Evolutionary conservation across 495 filamentous ascomycete species (phyloP), one percentile per base, ranked within the genome.

Genomic region (Penicillium paradoxum): DNA sequence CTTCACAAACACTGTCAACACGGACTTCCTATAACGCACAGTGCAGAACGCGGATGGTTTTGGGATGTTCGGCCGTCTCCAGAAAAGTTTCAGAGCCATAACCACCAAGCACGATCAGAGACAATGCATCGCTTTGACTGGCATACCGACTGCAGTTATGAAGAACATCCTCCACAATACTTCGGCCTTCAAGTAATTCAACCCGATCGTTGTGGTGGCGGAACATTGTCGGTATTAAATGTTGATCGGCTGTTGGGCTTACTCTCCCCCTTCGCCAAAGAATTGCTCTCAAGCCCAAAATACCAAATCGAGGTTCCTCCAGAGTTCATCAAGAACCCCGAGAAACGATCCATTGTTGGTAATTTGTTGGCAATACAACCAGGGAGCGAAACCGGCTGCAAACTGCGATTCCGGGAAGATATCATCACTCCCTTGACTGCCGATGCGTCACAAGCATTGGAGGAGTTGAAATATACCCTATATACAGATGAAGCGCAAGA

Each of bases 131-230:
- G 51, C 9, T 73, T 77, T 41, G 55, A 60, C n/a, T 75, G 74
- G 74, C 73, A 76, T 50, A 71, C 70, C 19, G 73, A 75, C 44
- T 70, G 70, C 32, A 71, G 71, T 33, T 76, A 70, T 38, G 73
- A 75, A 34, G 27, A 44, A 0, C 6, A 18, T 4, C 71, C 71
- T 3, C 71, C 71, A 5, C 55, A 55, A 30, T 76, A 57, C 43
- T 73, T 76, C 58, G 71, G 59, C 0, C 64, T 76, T 3, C 71
- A 76, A 30, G 60, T 75, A 9, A 43, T 76, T 7, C 69, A 63
- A 11, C 45, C 60, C 1, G 73, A 76, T 45, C 51, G 50, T 7
- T 60, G 51, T 29, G 72, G 69, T 7, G 73, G 73, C 5, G 73
- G 73, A 0, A 68, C 66, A 1, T 52, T 75, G 2, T 68, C 63